Percentiles rank a stretch among this genome's conserved stretches.
Evolutionary conservation across 352 stramenopile species (phyloP).

Genomic region (Phytopythium oedochilum): DNA sequence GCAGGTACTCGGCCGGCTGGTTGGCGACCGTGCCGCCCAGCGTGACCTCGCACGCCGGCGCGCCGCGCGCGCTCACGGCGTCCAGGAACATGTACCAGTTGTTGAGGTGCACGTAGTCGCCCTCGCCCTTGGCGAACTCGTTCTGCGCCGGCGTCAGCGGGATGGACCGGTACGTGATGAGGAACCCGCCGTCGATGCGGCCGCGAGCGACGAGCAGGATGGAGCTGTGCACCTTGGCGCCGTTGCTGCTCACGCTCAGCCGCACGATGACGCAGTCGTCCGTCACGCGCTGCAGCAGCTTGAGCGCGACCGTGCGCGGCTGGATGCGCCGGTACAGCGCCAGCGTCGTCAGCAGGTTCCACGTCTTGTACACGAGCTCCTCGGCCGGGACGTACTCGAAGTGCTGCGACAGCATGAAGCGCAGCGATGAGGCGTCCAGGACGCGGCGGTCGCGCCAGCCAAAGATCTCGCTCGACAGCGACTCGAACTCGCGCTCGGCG

Average conservation of each 20-base stretch:
- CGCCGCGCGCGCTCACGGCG: slow-evolving; percentile 9
- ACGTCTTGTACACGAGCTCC: slow-evolving; percentile 69
- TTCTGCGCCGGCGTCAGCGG: slow-evolving; percentile 37
- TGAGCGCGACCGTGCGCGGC: slow-evolving; percentile 39
- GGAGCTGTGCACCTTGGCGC: slow-evolving; percentile 32
- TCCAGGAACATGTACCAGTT: slow-evolving; percentile 81
- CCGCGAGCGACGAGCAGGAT: slow-evolving; percentile 58
- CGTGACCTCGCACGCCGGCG: slow-evolving; percentile 49
- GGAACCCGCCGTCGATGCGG: slow-evolving; percentile 51
- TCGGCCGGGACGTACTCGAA: slow-evolving; percentile 37
- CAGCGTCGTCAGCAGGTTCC: slow-evolving; percentile 49
- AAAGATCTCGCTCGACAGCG: slow-evolving; percentile 34
- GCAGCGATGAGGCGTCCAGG: slow-evolving; percentile 31
- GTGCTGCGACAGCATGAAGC: slow-evolving; percentile 59
- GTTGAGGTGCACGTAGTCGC: slow-evolving; percentile 54
- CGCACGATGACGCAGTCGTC: slow-evolving; percentile 59
- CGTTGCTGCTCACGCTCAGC: slow-evolving; percentile 30
- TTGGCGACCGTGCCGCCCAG: slow-evolving; percentile 56
- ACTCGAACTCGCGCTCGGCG: slow-evolving; percentile 32
- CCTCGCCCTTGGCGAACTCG: slow-evolving; percentile 40
- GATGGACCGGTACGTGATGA: slow-evolving; percentile 68
- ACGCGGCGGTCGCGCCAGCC: slow-evolving; percentile 49
- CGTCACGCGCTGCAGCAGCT: slow-evolving; percentile 51
- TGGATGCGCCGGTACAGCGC: slow-evolving; percentile 56
- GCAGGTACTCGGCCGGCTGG: slow-evolving; percentile 45